Base-by-base conservation (phyloP, 2,329 filamentous ascomycete species). In the Chrysoporthe austroafricana region DNA sequence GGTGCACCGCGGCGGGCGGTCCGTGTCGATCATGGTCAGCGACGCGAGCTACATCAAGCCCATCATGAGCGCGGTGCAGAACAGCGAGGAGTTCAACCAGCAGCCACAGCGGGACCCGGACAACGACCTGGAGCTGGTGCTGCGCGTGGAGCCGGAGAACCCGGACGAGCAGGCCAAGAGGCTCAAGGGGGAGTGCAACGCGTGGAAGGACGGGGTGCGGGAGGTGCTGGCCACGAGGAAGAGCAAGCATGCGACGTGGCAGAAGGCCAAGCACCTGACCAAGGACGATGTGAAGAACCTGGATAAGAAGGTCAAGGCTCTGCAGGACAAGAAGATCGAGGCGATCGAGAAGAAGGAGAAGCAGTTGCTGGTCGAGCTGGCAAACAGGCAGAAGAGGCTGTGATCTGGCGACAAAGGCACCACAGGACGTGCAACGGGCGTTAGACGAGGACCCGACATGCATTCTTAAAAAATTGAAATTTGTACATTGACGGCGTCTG, bases 101-200 rank as follows among this genome's bases (percentile, higher is more conserved):
- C 85, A 87, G 81, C 85, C 86, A 59, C 86, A 88, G 81, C 79
- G 79, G 26, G 81, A 81, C 74, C 79, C 83, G 58, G 86, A 88
- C 75, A 88, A 88, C 76, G 84, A 86, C 76, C 82, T 88, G 32
- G 86, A 88, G 79, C 82, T 88, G 67, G 73, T 84, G 39, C 79
- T 88, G 69, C 81, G 81, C 73, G 77, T 87, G 65, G 85, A 88
- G 80, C 77, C 80, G 42, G 84, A 86, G 78, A 77, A 77, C 71
- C 80, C 77, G 65, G 85, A 86, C 39, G 85, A 84, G 65, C 74
- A 84, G 48, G 74, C 75, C 60, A 76, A 76, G 67, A 76, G 82
- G 44, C 78, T 82, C 60, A 81, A 80, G 74, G 84, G 83, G 52
- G 72, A 79, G 14, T 81, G 81, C 64, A 81, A 86, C 73, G 78